phyloP scores from a whole-genome alignment of 2,329 filamentous ascomycete species.

The Trichoderma breve region DNA sequence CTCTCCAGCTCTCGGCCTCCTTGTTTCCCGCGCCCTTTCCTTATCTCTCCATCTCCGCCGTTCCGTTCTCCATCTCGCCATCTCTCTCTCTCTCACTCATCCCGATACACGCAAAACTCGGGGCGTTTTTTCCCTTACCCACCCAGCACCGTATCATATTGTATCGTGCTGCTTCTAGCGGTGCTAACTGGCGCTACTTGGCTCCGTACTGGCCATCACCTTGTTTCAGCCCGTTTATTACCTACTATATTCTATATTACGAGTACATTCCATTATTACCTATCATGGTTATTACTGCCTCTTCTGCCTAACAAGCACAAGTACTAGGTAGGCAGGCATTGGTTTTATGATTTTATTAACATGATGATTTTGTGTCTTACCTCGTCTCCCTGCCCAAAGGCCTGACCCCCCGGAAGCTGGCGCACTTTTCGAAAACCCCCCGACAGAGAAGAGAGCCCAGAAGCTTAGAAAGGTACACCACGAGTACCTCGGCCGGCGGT shows the following conservation, averaged over 20 bases:
- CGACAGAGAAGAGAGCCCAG: background rate
- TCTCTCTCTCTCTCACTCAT: background rate
- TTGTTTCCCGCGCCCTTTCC: background rate
- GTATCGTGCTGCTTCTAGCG: background rate
- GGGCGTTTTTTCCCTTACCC: background rate
- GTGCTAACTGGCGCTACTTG: background rate
- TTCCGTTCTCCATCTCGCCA: background rate
- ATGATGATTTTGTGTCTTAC: background rate
- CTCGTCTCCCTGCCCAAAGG: background rate
- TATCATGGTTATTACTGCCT: background rate
- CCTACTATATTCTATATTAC: background rate
- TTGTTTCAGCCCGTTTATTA: background rate
- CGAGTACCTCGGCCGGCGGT: background rate
- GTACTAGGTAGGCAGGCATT: background rate
- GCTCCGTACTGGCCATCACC: background rate
- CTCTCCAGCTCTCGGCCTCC: background rate
- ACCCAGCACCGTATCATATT: background rate
- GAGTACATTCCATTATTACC: background rate
- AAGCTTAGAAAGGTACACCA: background rate
- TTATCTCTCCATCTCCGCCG: background rate
- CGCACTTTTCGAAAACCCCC: background rate
- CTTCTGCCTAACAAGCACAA: background rate
- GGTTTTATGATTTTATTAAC: background rate
- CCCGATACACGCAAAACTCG: background rate
- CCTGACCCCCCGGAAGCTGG: background rate